Evolutionary conservation across 163 green algal genomes (phyloP).

Genomic region (Coccomyxa subellipsoidea): DNA sequence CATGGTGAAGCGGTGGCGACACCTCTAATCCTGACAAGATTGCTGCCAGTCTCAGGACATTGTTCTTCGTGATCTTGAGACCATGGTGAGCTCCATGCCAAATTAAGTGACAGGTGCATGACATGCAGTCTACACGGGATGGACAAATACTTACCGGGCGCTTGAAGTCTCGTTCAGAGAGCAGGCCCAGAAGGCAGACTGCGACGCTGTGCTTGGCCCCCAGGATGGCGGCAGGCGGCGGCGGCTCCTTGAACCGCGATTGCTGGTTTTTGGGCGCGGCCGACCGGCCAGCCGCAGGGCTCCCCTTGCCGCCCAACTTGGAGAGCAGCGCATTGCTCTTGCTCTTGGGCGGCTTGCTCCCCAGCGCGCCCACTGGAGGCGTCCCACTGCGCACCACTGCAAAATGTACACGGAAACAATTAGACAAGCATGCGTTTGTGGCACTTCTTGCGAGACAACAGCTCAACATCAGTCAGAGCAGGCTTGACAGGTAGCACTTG

Average conservation of each 20-base stretch:
- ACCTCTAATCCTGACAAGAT: no score
- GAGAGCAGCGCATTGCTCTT: background rate
- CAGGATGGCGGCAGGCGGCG: background rate
- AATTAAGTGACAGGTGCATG: no score
- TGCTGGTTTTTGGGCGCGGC: background rate
- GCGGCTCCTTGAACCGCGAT: background rate
- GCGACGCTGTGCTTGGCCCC: background rate
- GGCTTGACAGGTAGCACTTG: no score
- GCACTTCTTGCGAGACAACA: no score
- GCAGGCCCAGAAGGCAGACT: background rate
- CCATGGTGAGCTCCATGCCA: no score
- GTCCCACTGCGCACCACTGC: background rate
- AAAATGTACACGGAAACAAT: background rate
- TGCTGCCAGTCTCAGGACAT: no score
- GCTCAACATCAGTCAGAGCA: no score
- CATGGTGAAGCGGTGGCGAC: no score
- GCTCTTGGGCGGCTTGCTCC: background rate
- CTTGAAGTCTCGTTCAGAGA: background rate
- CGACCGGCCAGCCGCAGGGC: no score
- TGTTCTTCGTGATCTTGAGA: no score
- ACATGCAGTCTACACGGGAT: background rate
- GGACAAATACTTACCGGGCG: background rate
- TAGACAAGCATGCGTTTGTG: no score
- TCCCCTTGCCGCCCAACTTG: background rate
- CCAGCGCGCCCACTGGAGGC: background rate